Percentiles rank a stretch among this genome's conserved stretches.
Evolutionary conservation across 805 yeast species (phyloP).

Genomic region (Candida hungchunana): DNA sequence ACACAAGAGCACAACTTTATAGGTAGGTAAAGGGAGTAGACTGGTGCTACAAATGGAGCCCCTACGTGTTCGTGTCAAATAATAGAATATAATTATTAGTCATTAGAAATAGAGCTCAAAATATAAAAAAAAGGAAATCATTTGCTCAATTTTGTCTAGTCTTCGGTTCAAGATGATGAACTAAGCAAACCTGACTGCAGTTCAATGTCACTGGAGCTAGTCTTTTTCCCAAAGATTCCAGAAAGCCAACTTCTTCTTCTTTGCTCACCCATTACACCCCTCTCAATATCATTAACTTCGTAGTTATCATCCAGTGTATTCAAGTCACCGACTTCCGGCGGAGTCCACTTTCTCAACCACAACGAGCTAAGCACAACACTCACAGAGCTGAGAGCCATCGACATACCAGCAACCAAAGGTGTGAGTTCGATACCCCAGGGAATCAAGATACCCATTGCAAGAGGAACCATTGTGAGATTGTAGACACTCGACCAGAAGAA

Average conservation of each 20-base stretch:
- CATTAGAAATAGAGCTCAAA: too few species aligned
- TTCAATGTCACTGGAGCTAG: slow-evolving; percentile 17
- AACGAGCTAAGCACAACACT: slow-evolving; percentile 84
- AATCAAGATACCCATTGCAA: slow-evolving; percentile 88
- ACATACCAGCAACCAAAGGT: slow-evolving; percentile 85
- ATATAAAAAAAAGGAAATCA: too few species aligned
- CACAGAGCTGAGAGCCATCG: slow-evolving; percentile 91
- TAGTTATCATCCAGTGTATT: slow-evolving; percentile 1
- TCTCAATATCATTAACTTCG: slow-evolving; percentile 17
- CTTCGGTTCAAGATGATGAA: too few species aligned
- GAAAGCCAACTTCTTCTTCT: slow-evolving; percentile 14
- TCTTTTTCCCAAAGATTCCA: slow-evolving; percentile 8
- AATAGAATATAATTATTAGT: too few species aligned
- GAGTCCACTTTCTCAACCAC: slow-evolving; percentile 61
- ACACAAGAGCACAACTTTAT: too few species aligned
- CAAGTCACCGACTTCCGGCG: slow-evolving; percentile 21
- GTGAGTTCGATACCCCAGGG: slow-evolving; percentile 75
- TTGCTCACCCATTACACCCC: slow-evolving; percentile 8
- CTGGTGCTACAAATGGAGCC: too few species aligned
- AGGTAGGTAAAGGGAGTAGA: too few species aligned
- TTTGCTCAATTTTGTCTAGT: too few species aligned
- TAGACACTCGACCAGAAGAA: slow-evolving; percentile 85
- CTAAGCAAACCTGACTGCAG: slow-evolving; percentile 17
- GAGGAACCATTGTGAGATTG: slow-evolving; percentile 80
- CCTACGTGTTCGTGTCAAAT: too few species aligned